phyloP scores from a whole-genome alignment of 768 basidiomycete genomes.

The Boletus subparvulus region DNA sequence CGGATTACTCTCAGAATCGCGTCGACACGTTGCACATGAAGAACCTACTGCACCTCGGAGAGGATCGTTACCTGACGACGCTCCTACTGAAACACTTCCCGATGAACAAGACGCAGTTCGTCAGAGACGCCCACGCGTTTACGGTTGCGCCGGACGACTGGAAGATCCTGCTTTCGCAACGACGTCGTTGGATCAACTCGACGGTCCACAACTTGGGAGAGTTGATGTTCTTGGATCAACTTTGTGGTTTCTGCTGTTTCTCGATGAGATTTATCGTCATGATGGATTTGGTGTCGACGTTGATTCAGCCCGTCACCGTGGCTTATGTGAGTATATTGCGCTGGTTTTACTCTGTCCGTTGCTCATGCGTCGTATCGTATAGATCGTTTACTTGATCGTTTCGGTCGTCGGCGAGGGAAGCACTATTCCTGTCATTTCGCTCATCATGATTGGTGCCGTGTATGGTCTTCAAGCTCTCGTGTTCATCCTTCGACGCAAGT shows the following conservation, averaged over 20 bases:
- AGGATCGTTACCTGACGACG: constrained; percentile 98
- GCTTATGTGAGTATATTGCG: constrained; percentile 69
- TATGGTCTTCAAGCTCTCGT: constrained; percentile 94
- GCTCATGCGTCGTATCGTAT: constrained; percentile 4
- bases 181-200: constrained; percentile 99
- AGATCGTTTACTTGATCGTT: constrained; percentile 90
- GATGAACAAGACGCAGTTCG: constrained; percentile 90
- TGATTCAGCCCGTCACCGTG: constrained; percentile 83
- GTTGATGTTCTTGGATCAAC: constrained; percentile 84
- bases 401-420: constrained; percentile 66
- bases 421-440: constrained; percentile 73
- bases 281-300: constrained; percentile 88
- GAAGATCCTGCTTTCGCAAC: constrained; percentile 90
- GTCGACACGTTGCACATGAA: constrained; percentile 99
- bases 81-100: constrained; percentile 96
- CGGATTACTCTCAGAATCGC: constrained; percentile 93
- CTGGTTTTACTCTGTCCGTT: background rate
- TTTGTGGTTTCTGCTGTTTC: constrained; percentile 98
- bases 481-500: constrained; percentile 89
- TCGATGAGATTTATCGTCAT: constrained; percentile 99
- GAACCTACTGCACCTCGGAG: constrained; percentile 95
- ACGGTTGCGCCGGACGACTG: constrained; percentile 97
- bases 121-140: constrained; percentile 89
- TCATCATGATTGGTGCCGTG: constrained; percentile 91
- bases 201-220: constrained; percentile 97